These are phyloP conservation scores for Berkeleyomyces rouxiae DNA, from an alignment of 2,329 filamentous ascomycete genomes.

Conservation along the genomic window DNA sequence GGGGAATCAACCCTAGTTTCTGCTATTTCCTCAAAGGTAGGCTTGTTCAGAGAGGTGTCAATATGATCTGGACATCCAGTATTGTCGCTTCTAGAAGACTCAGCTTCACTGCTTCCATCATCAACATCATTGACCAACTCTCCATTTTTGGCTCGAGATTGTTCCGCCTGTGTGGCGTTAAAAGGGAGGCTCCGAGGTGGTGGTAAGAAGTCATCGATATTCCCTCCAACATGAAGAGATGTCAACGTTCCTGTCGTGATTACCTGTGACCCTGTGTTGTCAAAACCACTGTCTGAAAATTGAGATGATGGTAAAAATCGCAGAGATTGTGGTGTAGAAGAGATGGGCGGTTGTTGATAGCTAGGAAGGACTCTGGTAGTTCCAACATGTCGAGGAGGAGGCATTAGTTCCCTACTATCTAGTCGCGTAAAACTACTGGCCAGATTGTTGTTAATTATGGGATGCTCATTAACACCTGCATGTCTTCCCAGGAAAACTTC, in stretches of 20 bases:
- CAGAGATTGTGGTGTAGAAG: not conserved
- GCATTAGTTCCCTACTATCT: not conserved
- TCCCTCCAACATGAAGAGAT: not conserved
- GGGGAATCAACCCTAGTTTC: not conserved
- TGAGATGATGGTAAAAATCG: not conserved
- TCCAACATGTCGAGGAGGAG: not conserved
- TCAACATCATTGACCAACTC: not conserved
- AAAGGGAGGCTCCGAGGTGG: slow-evolving; percentile 12
- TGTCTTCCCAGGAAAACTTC: not conserved
- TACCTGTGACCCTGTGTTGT: not conserved
- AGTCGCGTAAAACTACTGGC: not conserved
- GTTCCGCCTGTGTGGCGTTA: not conserved
- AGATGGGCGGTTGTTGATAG: not conserved
- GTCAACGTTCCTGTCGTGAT: not conserved
- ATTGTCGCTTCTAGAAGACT: not conserved
- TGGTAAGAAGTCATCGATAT: slow-evolving; percentile 7
- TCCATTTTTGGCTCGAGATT: not conserved
- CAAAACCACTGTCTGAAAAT: not conserved
- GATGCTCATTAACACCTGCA: not conserved
- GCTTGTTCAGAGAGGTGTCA: too few species aligned
- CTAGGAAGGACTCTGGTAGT: not conserved
- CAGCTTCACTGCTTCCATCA: not conserved
- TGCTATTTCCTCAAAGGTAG: not conserved
- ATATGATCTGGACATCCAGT: not conserved
- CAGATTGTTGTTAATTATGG: not conserved